Evolutionary conservation across 1,284 basidiomycete species (phyloP).

Genomic region (Ganoderma lingzhi): DNA sequence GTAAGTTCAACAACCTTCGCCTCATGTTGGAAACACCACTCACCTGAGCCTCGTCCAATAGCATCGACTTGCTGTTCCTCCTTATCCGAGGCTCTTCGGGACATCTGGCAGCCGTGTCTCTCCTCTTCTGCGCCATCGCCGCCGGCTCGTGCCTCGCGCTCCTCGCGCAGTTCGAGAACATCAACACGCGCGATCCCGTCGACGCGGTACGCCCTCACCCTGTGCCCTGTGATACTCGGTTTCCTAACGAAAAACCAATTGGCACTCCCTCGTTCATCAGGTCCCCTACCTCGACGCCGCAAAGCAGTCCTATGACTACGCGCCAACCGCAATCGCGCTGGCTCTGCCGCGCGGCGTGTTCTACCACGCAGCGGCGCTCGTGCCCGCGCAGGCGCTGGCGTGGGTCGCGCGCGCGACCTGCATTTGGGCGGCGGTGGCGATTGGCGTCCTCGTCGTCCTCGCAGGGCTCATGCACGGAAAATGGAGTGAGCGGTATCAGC

Average conservation of each 20-base stretch:
- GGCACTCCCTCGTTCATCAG: constrained; percentile 29
- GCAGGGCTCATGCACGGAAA: constrained; percentile 16
- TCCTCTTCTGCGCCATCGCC: constrained; percentile 28
- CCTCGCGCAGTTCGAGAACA: constrained; percentile 34
- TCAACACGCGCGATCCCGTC: constrained; percentile 17
- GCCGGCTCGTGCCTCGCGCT: constrained; percentile 36
- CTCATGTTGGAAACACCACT: background rate
- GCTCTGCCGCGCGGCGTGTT: constrained; percentile 55
- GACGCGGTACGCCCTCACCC: constrained; percentile 34
- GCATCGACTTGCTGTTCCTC: constrained; percentile 33
- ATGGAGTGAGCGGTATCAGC: background rate
- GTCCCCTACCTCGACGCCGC: constrained; percentile 48
- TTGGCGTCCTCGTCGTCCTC: constrained; percentile 21
- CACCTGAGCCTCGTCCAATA: constrained; percentile 13
- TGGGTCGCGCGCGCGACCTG: constrained; percentile 24
- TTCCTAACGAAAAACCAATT: constrained; percentile 8
- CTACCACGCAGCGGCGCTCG: constrained; percentile 44
- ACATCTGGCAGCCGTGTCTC: constrained; percentile 25
- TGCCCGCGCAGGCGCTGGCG: constrained; percentile 31
- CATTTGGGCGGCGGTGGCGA: constrained; percentile 10
- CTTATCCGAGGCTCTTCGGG: constrained; percentile 23
- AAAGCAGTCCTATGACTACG: constrained; percentile 44
- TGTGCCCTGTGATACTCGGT: constrained; percentile 11
- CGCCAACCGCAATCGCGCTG: constrained; percentile 52
- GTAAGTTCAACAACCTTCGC: constrained; percentile 32